A percentile compares a stretch with the other conserved stretches of the same genome.
Evolutionary conservation across 2,329 filamentous ascomycete genomes (phyloP).

Genomic region (Aspergillus fumigatus): DNA sequence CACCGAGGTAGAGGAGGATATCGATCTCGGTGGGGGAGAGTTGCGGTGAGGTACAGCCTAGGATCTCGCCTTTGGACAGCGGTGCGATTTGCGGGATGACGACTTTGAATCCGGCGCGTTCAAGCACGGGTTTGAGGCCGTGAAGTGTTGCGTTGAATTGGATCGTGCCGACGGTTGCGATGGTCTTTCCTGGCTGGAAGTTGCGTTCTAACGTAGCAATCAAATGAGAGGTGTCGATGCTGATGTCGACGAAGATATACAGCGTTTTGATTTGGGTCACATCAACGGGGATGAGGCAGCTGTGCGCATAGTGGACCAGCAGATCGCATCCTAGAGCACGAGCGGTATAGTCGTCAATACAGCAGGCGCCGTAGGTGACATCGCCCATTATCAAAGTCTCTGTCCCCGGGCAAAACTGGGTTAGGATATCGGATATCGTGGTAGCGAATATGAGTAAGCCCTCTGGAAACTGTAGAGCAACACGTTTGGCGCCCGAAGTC

Average conservation of each 20-base stretch:
- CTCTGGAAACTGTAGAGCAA: constrained; percentile 96
- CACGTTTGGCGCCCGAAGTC: constrained; percentile 69
- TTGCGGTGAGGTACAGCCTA: constrained; percentile 90
- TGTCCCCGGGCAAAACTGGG: constrained; percentile 84
- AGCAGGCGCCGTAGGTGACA: constrained; percentile 97
- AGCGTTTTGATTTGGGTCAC: constrained; percentile 95
- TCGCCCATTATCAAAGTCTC: constrained; percentile 98
- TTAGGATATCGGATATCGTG: constrained; percentile 93
- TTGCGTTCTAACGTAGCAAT: constrained; percentile 83
- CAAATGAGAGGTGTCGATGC: constrained; percentile 85
- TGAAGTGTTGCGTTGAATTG: constrained; percentile 98
- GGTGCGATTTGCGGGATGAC: constrained; percentile 90
- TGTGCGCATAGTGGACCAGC: constrained; percentile 94
- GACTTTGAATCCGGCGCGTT: constrained; percentile 78
- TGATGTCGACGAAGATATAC: constrained; percentile 97
- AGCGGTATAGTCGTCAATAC: constrained; percentile 97
- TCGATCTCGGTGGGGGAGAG: constrained; percentile 62
- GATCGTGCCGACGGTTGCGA: constrained; percentile 93
- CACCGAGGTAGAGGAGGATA: constrained; percentile 81
- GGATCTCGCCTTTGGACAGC: constrained; percentile 87
- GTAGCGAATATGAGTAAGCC: constrained; percentile 92
- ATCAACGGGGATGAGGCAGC: constrained; percentile 91
- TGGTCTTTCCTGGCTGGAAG: constrained; percentile 76
- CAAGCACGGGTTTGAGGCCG: constrained; percentile 70
- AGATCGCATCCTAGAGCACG: constrained; percentile 90